phyloP scores from a whole-genome alignment of 2,329 filamentous ascomycete species.

The Cercospora sojina region DNA sequence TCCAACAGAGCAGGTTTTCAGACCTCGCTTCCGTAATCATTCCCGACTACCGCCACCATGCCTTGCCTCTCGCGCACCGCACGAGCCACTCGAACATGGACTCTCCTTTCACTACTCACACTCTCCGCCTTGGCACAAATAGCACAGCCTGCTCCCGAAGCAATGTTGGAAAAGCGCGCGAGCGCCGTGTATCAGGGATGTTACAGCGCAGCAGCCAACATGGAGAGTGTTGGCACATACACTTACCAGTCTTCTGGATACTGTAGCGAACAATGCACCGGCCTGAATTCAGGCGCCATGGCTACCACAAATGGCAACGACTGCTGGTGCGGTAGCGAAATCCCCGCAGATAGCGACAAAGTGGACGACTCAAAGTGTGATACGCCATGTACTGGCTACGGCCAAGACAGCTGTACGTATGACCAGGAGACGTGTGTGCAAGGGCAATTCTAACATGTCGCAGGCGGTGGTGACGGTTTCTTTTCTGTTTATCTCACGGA shows the following conservation, averaged over 20 bases:
- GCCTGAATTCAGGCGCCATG: slow-evolving; percentile 56
- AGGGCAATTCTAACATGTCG: slow-evolving; percentile 11
- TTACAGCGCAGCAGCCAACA: slow-evolving; percentile 50
- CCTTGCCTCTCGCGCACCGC: slow-evolving; percentile 13
- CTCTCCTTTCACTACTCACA: slow-evolving; percentile 23
- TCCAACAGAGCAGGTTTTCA: slow-evolving; percentile 17
- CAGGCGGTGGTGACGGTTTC: slow-evolving; percentile 59
- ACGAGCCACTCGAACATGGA: slow-evolving; percentile 14
- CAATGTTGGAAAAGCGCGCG: slow-evolving; percentile 60
- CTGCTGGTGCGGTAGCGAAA: slow-evolving; percentile 71
- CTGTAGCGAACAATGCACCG: slow-evolving; percentile 54
- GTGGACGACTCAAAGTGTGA: slow-evolving; percentile 63
- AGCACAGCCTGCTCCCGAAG: slow-evolving; percentile 49
- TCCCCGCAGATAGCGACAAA: slow-evolving; percentile 62
- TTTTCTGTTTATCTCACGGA: slow-evolving; percentile 54
- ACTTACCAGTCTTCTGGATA: slow-evolving; percentile 57
- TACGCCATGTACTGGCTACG: slow-evolving; percentile 52
- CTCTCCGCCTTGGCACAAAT: slow-evolving; percentile 45
- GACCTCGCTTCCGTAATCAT: slow-evolving; percentile 3
- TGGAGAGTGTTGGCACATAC: slow-evolving; percentile 51
- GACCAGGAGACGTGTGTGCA: not conserved
- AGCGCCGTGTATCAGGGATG: slow-evolving; percentile 56
- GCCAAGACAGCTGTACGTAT: slow-evolving; percentile 18
- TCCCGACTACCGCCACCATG: slow-evolving; percentile 37
- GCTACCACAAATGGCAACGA: slow-evolving; percentile 62